Conservation (phyloP, 2,329 filamentous ascomycete genomes). For the Rutstroemia sp. region DNA sequence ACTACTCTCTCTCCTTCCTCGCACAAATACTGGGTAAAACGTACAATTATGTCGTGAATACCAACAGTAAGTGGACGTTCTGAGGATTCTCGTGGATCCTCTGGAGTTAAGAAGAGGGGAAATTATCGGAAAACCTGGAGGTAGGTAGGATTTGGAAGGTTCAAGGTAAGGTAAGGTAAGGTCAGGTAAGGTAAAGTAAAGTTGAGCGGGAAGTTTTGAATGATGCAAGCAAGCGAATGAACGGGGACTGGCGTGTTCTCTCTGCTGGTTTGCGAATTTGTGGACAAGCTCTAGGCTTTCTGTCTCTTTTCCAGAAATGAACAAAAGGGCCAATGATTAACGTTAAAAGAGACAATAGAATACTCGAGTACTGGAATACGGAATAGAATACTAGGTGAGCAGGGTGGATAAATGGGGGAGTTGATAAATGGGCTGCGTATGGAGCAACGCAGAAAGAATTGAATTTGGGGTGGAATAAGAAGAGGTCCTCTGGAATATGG, state of each 20-base stretch:
- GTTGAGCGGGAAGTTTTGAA: not conserved
- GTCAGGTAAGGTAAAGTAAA: not conserved
- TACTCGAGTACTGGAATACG: too few relatives aligned
- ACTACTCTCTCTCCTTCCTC: conserved; percentile 10
- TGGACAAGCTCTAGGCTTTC: not conserved
- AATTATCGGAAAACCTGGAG: not conserved
- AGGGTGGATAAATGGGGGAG: not conserved
- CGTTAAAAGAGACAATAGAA: not conserved
- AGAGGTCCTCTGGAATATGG: too few relatives aligned
- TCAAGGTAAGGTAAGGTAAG: conserved; percentile 1
- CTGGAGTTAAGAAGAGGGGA: conserved; percentile 7
- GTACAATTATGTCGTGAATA: conserved; percentile 5
- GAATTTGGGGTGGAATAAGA: too few relatives aligned
- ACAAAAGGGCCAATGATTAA: not conserved
- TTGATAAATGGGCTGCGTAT: not conserved
- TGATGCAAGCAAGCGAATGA: conserved; percentile 7
- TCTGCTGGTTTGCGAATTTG: not conserved
- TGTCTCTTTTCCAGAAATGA: not conserved
- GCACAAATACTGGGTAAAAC: conserved; percentile 5
- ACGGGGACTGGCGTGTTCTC: not conserved
- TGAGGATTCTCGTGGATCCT: not conserved
- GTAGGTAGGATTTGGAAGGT: conserved; percentile 1
- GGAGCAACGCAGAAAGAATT: too few relatives aligned
- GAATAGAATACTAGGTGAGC: not conserved
- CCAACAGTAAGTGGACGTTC: not conserved